Percentiles rank a stretch among this genome's conserved stretches.
Evolutionary conservation across 768 basidiomycete species (phyloP).

Genomic region (Mycena filopes): DNA sequence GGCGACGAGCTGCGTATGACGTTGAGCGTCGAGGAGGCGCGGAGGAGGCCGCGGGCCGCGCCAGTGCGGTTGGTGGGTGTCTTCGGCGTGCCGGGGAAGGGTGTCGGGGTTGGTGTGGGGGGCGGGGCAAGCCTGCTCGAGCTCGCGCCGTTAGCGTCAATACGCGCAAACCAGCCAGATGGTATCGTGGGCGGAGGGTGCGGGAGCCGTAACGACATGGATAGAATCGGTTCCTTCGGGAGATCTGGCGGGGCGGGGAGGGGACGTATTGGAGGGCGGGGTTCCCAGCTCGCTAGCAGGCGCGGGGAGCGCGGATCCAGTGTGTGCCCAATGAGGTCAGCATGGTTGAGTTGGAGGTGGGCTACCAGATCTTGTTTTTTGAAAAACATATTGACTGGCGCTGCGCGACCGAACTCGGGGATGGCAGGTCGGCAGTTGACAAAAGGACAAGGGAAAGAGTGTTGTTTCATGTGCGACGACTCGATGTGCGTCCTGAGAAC

Average conservation of each 20-base stretch:
- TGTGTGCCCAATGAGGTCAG: conserved; percentile 8
- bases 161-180: conserved; percentile 2
- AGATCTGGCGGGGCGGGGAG: conserved; percentile 20
- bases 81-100: background rate
- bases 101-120: background rate
- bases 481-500: conserved; percentile 20
- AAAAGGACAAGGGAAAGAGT: conserved; percentile 26
- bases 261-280: conserved; percentile 18
- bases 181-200: background rate
- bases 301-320: conserved; percentile 8
- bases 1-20: background rate
- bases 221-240: conserved; percentile 9
- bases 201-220: background rate
- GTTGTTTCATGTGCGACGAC: conserved; percentile 27
- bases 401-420: conserved; percentile 7
- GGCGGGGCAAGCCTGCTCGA: background rate
- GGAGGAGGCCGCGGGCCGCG: conserved; percentile 5
- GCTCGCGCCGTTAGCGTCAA: background rate
- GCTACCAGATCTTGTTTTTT: conserved; percentile 24
- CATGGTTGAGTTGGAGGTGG: conserved; percentile 13
- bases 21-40: background rate
- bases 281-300: conserved; percentile 23
- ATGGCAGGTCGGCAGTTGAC: conserved; percentile 14
- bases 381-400: conserved; percentile 7
- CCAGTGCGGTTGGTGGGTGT: background rate